Evolutionary conservation across 2,329 filamentous ascomycete species (phyloP).

Genomic region (Trichoderma sp.): DNA sequence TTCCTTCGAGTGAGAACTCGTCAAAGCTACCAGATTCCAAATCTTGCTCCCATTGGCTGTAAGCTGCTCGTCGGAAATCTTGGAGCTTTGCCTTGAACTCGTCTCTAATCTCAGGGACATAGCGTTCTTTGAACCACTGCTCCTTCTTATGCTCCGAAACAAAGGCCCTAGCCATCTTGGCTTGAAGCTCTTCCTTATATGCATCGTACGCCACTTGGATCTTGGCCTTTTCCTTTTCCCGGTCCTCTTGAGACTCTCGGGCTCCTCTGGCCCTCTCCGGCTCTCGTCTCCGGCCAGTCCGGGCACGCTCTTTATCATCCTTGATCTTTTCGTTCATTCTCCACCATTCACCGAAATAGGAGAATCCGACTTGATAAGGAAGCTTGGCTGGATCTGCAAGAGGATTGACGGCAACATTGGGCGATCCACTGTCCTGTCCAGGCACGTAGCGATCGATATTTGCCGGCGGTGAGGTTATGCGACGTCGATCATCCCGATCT

Average conservation of each 20-base stretch:
- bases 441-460: conserved; percentile 85
- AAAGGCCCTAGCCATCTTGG: conserved; percentile 81
- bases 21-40: conserved; percentile 83
- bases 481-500: conserved; percentile 60
- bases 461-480: conserved; percentile 59
- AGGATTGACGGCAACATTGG: conserved; percentile 56
- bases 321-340: conserved; percentile 77
- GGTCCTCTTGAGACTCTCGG: conserved; percentile 67
- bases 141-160: conserved; percentile 90
- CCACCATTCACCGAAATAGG: conserved; percentile 86
- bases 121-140: conserved; percentile 97
- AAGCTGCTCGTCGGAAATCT: conserved; percentile 74
- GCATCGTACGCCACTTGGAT: conserved; percentile 68
- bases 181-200: conserved; percentile 67
- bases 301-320: conserved; percentile 70
- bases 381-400: conserved; percentile 69
- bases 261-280: conserved; percentile 61
- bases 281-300: conserved; percentile 65
- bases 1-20: conserved; percentile 88
- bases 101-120: conserved; percentile 78
- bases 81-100: conserved; percentile 71
- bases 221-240: conserved; percentile 72
- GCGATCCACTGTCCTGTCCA: conserved; percentile 58
- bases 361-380: conserved; percentile 79
- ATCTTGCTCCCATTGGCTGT: conserved; percentile 85